Evolutionary conservation across 768 basidiomycete genomes (phyloP).

Genomic region (Stropharia rugosoannulata): DNA sequence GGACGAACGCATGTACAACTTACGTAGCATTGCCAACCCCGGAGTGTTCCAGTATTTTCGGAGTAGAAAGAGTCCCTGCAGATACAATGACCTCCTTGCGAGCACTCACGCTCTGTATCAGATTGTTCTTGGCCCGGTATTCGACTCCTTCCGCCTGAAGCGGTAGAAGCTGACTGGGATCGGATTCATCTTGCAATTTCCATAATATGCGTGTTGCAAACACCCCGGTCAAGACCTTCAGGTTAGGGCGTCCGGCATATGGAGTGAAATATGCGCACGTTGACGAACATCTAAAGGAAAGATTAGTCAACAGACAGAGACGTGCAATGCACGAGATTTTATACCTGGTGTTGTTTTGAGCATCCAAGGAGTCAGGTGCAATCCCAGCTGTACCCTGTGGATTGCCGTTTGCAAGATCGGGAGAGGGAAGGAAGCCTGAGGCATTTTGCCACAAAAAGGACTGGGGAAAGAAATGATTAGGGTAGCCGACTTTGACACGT

Average conservation of each 20-base stretch:
- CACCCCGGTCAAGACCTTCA: slow-evolving; percentile 53
- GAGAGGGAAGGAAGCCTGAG: slow-evolving; percentile 23
- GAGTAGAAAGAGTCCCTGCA: slow-evolving; percentile 43
- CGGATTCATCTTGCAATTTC: slow-evolving; percentile 19
- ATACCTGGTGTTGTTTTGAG: slow-evolving; percentile 29
- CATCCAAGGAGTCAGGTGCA: slow-evolving; percentile 28
- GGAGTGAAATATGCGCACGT: slow-evolving; percentile 31
- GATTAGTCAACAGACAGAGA: not conserved
- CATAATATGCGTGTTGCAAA: slow-evolving; percentile 54
- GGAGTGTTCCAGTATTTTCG: slow-evolving; percentile 28
- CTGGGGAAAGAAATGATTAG: slow-evolving; percentile 30
- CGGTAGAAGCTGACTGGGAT: not conserved
- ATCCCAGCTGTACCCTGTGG: slow-evolving; percentile 27
- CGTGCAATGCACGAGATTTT: not conserved
- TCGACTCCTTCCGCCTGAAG: slow-evolving; percentile 11
- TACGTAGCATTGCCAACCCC: slow-evolving; percentile 33
- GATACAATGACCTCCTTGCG: slow-evolving; percentile 53
- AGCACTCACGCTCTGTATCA: slow-evolving; percentile 13
- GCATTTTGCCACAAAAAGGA: slow-evolving; percentile 26
- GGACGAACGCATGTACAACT: not conserved
- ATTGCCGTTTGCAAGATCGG: slow-evolving; percentile 25
- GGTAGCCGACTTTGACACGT: slow-evolving; percentile 31
- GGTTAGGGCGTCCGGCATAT: slow-evolving; percentile 37
- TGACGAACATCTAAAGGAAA: slow-evolving; percentile 22
- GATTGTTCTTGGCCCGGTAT: not conserved